A percentile compares a stretch with the other conserved stretches of the same genome.
Conservation (phyloP, 495 filamentous ascomycete genomes). For the Haplographium delicatum region DNA sequence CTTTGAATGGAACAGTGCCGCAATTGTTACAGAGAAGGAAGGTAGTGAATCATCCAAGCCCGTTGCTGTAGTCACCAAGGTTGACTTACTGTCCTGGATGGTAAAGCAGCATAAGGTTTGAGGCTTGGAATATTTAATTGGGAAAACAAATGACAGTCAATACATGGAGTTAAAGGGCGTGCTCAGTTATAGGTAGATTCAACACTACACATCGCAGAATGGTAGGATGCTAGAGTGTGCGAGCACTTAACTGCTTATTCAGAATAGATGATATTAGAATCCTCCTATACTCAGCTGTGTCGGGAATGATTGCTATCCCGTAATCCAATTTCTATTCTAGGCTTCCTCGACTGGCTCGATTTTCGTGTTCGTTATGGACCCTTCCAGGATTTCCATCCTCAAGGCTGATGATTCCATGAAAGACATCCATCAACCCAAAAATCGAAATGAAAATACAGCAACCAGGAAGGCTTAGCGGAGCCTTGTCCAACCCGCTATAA, state of each 20-base stretch:
- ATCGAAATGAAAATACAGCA: no score
- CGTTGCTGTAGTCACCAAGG: conserved; percentile 90
- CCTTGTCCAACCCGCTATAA: no score
- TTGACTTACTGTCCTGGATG: conserved; percentile 90
- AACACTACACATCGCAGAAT: conserved; percentile 10
- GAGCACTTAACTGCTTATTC: conserved; percentile 15
- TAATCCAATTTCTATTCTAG: no score
- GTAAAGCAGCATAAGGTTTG: conserved; percentile 59
- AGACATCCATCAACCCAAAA: no score
- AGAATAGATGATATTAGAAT: no score
- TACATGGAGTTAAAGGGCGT: neutral
- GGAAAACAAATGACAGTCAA: neutral
- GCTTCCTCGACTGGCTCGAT: no score
- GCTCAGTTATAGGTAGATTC: conserved; percentile 11
- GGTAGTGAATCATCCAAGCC: conserved; percentile 59
- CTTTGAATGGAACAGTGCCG: conserved; percentile 96
- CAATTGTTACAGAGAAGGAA: conserved; percentile 74
- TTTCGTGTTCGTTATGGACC: no score
- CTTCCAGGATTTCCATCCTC: no score
- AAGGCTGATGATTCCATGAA: no score
- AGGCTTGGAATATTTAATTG: neutral
- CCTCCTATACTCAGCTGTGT: no score
- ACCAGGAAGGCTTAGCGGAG: no score
- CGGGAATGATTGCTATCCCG: no score
- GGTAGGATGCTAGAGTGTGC: conserved; percentile 1